Evolutionary conservation across 2,329 filamentous ascomycete genomes (phyloP).

Genomic region (Hypoxylon sp.): DNA sequence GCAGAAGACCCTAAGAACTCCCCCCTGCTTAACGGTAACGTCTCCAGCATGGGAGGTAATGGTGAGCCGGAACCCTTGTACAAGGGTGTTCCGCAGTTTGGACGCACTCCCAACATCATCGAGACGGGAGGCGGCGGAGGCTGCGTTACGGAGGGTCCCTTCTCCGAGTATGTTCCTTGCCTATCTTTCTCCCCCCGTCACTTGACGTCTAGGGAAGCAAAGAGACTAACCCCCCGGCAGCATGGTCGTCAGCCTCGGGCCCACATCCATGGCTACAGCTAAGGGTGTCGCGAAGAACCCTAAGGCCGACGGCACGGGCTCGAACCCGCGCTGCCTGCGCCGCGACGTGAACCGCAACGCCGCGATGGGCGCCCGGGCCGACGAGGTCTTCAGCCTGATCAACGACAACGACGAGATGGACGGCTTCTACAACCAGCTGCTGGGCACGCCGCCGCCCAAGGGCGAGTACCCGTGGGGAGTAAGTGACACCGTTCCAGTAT

Average conservation of each 20-base stretch:
- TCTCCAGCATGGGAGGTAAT: constrained; percentile 58
- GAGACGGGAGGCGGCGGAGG: constrained; percentile 61
- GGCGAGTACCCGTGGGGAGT: constrained; percentile 51
- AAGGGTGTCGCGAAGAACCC: constrained; percentile 47
- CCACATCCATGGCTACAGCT: constrained; percentile 46
- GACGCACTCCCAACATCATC: constrained; percentile 51
- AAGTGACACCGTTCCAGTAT: constrained; percentile 36
- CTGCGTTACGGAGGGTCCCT: constrained; percentile 60
- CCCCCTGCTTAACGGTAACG: constrained; percentile 62
- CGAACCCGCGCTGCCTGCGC: constrained; percentile 54
- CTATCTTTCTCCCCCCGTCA: background rate
- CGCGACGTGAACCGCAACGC: constrained; percentile 51
- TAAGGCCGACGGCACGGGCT: constrained; percentile 45
- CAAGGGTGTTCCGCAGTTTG: constrained; percentile 41
- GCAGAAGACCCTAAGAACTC: constrained; percentile 57
- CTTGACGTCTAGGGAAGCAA: background rate
- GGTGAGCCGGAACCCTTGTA: constrained; percentile 46
- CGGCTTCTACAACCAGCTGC: constrained; percentile 51
- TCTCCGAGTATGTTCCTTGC: constrained; percentile 48
- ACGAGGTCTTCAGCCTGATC: constrained; percentile 47
- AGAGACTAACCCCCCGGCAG: constrained; percentile 42
- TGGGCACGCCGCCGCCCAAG: constrained; percentile 49
- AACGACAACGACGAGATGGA: constrained; percentile 48
- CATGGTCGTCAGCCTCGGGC: constrained; percentile 52
- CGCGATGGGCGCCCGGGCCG: constrained; percentile 50